These are phyloP conservation scores for Cicer arietinum DNA, from an alignment of 306 rosid species.

Conservation along the genomic window DNA sequence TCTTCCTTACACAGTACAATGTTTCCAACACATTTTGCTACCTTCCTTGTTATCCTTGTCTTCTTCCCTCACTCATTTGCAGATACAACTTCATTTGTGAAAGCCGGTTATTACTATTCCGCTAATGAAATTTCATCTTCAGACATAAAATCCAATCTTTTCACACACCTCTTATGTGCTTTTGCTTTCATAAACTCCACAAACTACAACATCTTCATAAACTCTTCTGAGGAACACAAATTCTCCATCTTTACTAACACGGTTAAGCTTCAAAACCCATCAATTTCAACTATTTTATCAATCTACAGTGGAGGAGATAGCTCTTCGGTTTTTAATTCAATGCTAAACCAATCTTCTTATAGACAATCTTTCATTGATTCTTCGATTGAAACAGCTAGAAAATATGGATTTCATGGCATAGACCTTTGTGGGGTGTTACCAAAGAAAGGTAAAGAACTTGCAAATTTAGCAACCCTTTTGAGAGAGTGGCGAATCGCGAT, in stretches of 20 bases:
- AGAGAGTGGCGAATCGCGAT: conserved; percentile 56
- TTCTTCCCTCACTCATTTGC: conserved; percentile 27
- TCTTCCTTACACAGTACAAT: conserved; percentile 34
- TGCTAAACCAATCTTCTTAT: conserved; percentile 43
- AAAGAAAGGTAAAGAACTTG: conserved; percentile 40
- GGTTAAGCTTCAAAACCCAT: conserved; percentile 55
- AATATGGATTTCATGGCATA: conserved; percentile 56
- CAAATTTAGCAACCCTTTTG: conserved; percentile 48
- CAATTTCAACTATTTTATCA: conserved; percentile 53
- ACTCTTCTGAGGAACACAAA: conserved; percentile 38
- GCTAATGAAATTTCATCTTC: conserved; percentile 40
- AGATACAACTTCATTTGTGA: conserved; percentile 37
- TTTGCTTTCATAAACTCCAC: conserved; percentile 48
- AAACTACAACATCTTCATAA: conserved; percentile 40
- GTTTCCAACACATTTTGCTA: conserved; percentile 30
- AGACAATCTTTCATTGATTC: conserved; percentile 60
- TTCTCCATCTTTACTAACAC: conserved; percentile 49
- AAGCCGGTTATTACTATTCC: conserved; percentile 49
- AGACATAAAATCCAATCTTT: conserved; percentile 47
- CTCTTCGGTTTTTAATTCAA: conserved; percentile 19
- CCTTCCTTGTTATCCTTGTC: conserved; percentile 20
- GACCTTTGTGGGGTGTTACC: conserved; percentile 51
- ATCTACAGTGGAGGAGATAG: conserved; percentile 35
- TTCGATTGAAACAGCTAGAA: conserved; percentile 49
- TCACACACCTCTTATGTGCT: conserved; percentile 51